Base-by-base conservation (phyloP, 2,329 filamentous ascomycete genomes). In the Fulvia fulva region DNA sequence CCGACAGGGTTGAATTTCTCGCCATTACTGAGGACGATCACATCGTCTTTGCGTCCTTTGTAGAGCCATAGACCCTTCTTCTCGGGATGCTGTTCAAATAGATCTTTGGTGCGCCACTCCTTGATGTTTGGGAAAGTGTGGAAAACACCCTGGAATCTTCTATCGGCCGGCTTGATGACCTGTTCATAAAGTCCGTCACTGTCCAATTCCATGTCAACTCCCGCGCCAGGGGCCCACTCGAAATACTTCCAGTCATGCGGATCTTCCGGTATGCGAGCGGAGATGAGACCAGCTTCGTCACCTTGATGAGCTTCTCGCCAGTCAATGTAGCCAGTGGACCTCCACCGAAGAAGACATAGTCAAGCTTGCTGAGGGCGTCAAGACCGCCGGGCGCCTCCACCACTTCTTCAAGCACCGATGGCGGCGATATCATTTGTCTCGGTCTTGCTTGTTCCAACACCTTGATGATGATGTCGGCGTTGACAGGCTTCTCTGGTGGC, bases 101-200 rank as follows among this genome's bases (percentile, higher is more conserved):
- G 49, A 46, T 71, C 69, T 25, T 74, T 74, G 5, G 74, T 77
- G 3, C 59, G 67, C 53, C 73, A 71, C 43, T 68, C 68, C 7
- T 67, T 41, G 23, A 68, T 53, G 21, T 68, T 66, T 2, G 72
- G 72, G 55, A 74, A 74, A 2, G 67, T 72, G 54, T 61, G 47
- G 56, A 68, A 72, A 45, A 71, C 45, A 1, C 50, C 59, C 23
- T 64, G 64, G 22, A 56, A 56, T 28, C 55, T 45, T 53, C 58
- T 19, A 52, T 65, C 47, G 50, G 58, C 44, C 52, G 64, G 58
- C 45, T 57, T 59, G 14, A 77, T 65, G 56, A 71, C 72, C 43
- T 74, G 69, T 59, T 77, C 75, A 50, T 71, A 73, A 0, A 71
- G 61, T n/a, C 58, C 59, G 21, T 53, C 55, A 5, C 47, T 54